Conservation (phyloP, 139 green algal genomes). For the Closterium sp. region DNA sequence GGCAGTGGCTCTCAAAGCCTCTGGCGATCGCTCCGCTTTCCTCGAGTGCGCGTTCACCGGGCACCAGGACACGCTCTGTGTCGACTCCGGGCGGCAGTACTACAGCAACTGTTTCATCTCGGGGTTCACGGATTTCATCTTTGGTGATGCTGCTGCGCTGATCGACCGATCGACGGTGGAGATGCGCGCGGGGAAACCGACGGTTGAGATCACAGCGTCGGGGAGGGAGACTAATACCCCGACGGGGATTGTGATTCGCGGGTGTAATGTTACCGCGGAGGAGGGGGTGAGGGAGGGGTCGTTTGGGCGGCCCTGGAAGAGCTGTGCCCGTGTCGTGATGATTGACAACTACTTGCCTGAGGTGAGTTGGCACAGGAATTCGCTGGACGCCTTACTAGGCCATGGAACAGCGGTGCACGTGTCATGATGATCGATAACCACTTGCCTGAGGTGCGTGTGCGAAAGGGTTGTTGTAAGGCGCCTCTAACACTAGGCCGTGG, state of each 20-base stretch:
- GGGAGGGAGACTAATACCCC: neutral
- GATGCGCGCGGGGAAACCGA: neutral
- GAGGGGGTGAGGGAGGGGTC: neutral
- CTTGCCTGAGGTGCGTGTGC: too few species aligned
- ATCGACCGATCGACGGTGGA: neutral
- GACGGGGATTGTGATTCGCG: neutral
- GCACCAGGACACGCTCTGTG: neutral
- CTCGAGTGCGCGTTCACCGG: neutral
- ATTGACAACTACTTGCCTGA: neutral
- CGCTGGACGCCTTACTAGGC: too few species aligned
- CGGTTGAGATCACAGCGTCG: neutral
- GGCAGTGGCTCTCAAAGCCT: neutral
- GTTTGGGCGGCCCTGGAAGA: slow-evolving; percentile 9
- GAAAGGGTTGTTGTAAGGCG: too few species aligned
- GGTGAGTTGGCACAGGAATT: neutral
- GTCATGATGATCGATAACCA: too few species aligned
- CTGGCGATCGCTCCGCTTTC: neutral
- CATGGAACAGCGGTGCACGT: neutral
- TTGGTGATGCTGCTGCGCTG: neutral
- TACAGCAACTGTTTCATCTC: slow-evolving; percentile 2
- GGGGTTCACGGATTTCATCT: slow-evolving; percentile 22
- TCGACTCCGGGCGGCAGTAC: slow-evolving; percentile 19
- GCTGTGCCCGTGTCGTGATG: neutral
- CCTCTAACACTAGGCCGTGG: too few species aligned
- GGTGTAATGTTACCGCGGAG: neutral